phyloP scores from a whole-genome alignment of 2,329 filamentous ascomycete species.

The Fusarium tjaetaba region DNA sequence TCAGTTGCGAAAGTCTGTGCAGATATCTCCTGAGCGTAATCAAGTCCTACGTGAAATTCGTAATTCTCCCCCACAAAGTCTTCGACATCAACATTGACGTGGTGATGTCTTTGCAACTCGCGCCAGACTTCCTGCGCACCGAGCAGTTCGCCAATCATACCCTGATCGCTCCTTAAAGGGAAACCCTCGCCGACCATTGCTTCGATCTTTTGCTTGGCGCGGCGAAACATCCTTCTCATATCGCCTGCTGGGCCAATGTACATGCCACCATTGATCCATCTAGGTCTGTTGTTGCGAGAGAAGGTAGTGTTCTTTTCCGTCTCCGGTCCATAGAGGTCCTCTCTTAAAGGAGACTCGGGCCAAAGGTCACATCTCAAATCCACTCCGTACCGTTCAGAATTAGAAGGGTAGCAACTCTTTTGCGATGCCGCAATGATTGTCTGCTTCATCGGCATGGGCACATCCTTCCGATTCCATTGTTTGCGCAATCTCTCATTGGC shows the following conservation, averaged over 20 bases:
- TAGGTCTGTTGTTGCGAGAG: neutral
- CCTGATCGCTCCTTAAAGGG: neutral
- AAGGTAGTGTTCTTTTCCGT: neutral
- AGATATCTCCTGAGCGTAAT: neutral
- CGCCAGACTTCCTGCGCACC: conserved; percentile 7
- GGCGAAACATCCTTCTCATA: conserved; percentile 8
- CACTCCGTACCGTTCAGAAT: neutral
- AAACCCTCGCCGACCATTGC: neutral
- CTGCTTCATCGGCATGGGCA: conserved; percentile 4
- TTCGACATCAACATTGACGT: rapidly evolving
- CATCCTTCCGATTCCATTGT: neutral
- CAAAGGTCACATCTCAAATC: neutral
- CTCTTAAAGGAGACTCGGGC: neutral
- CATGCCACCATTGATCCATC: conserved; percentile 8
- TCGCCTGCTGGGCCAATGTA: conserved; percentile 8
- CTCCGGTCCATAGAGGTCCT: neutral
- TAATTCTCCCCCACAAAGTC: neutral
- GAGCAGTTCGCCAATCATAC: neutral
- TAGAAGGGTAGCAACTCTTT: neutral
- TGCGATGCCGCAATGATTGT: neutral
- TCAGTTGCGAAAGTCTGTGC: neutral
- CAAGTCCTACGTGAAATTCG: neutral
- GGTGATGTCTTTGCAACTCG: neutral
- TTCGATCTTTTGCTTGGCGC: neutral
- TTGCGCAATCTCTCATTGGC: conserved; percentile 1